Conservation (phyloP, 78 protist genomes). For the Guillardia theta region DNA sequence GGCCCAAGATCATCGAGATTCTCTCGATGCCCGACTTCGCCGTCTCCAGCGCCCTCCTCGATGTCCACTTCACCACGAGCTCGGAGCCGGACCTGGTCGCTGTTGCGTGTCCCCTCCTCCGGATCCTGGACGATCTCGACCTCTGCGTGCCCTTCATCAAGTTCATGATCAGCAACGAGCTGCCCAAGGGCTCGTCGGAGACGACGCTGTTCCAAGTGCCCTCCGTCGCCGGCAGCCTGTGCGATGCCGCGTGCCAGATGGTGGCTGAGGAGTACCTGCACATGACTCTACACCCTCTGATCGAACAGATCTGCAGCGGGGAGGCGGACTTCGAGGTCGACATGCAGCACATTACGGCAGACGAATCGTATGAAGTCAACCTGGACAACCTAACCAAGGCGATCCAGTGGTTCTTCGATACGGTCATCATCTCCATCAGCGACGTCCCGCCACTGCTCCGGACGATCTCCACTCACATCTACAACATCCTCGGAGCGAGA, state of each 20-base stretch:
- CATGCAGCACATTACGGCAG: neutral
- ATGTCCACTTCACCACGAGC: no score
- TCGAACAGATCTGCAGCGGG: neutral
- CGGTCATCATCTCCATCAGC: neutral
- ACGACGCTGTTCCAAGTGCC: neutral
- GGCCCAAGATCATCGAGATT: neutral
- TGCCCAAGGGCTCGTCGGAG: neutral
- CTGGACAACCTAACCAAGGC: neutral
- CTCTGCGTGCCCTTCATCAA: neutral
- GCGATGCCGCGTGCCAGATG: neutral
- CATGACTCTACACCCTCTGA: neutral
- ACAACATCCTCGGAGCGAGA: neutral
- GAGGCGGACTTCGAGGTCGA: neutral
- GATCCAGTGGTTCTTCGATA: neutral
- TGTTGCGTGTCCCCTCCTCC: no score
- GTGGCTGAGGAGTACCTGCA: neutral
- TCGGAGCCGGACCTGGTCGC: no score
- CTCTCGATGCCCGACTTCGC: slow-evolving; percentile 6
- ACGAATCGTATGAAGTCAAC: neutral
- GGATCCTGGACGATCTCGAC: neutral
- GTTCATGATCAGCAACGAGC: neutral
- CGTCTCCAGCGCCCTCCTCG: neutral
- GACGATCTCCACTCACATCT: neutral
- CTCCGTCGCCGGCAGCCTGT: neutral
- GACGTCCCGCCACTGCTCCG: neutral